Conservation (phyloP, 163 green algal species). For the Volvox carteri region DNA sequence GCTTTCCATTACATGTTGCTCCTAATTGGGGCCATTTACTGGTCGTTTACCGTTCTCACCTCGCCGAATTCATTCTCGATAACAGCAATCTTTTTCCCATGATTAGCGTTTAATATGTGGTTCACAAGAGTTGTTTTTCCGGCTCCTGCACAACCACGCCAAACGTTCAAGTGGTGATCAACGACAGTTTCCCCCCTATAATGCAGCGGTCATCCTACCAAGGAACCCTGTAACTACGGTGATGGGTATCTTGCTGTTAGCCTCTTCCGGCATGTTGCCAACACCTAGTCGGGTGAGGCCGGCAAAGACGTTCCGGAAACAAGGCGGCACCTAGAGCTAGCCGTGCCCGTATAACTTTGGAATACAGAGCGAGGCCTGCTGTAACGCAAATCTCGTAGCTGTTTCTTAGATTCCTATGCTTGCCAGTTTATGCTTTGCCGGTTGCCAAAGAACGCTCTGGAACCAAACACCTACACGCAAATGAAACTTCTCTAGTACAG, state of each 20-base stretch:
- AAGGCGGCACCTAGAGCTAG: no score
- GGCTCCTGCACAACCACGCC: slow-evolving; percentile 26
- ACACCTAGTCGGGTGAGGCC: no score
- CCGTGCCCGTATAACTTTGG: no score
- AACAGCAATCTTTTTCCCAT: slow-evolving; percentile 86
- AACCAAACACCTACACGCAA: no score
- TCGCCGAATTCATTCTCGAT: slow-evolving; percentile 85
- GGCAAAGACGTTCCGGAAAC: no score
- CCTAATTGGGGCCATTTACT: background rate
- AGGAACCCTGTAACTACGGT: slow-evolving; percentile 70
- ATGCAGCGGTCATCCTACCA: slow-evolving; percentile 40
- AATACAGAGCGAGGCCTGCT: no score
- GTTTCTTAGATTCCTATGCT: no score
- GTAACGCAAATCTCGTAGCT: no score
- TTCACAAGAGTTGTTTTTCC: slow-evolving; percentile 89
- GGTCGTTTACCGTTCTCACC: background rate
- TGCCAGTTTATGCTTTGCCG: no score
- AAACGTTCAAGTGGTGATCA: background rate
- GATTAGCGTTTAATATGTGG: slow-evolving; percentile 81
- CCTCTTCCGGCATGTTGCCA: slow-evolving; percentile 4
- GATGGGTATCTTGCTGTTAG: slow-evolving; percentile 49
- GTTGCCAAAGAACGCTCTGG: no score
- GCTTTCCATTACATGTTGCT: no score
- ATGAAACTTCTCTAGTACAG: no score
- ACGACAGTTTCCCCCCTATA: background rate